phyloP scores from a whole-genome alignment of 352 stramenopile genomes.

The Globisporangium parvum region DNA sequence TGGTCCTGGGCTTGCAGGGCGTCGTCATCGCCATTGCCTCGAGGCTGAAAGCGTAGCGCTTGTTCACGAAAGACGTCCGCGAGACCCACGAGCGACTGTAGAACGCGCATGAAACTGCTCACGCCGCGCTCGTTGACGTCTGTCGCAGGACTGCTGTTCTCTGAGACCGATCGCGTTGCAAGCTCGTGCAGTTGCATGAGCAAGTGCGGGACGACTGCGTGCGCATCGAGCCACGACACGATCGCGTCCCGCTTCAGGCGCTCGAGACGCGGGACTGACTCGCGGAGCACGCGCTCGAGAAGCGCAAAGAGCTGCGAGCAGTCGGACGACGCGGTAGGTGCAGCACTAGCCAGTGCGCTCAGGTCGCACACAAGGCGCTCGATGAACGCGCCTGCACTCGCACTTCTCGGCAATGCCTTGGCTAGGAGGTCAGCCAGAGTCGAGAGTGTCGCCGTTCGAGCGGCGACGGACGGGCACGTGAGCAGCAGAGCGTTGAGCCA shows the following conservation, averaged over 20 bases:
- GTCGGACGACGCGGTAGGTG: neutral
- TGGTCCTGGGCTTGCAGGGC: no score
- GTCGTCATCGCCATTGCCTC: no score
- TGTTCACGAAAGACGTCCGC: constrained; percentile 6
- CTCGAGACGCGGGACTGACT: neutral
- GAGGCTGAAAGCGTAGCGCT: neutral
- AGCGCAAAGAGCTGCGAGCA: constrained; percentile 7
- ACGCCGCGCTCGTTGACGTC: constrained; percentile 2
- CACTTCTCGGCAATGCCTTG: neutral
- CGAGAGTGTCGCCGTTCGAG: constrained; percentile 1
- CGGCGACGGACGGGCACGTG: constrained; percentile 1
- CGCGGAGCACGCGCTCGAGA: constrained; percentile 3
- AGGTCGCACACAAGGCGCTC: constrained; percentile 20
- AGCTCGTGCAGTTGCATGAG: neutral
- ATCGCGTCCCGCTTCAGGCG: neutral
- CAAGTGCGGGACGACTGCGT: neutral
- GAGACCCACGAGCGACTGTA: constrained; percentile 5
- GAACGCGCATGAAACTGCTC: constrained; percentile 2
- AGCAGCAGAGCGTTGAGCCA: constrained; percentile 9
- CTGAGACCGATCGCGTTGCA: neutral
- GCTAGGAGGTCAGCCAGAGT: constrained; percentile 1
- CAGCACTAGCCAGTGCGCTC: constrained; percentile 15
- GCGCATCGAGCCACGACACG: constrained; percentile 5
- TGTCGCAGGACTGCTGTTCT: neutral
- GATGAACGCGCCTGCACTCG: constrained; percentile 11